Percentiles rank a stretch among this genome's conserved stretches.
phyloP scores from a whole-genome alignment of 306 rosid species.

The Sphenostylis stenocarpa region DNA sequence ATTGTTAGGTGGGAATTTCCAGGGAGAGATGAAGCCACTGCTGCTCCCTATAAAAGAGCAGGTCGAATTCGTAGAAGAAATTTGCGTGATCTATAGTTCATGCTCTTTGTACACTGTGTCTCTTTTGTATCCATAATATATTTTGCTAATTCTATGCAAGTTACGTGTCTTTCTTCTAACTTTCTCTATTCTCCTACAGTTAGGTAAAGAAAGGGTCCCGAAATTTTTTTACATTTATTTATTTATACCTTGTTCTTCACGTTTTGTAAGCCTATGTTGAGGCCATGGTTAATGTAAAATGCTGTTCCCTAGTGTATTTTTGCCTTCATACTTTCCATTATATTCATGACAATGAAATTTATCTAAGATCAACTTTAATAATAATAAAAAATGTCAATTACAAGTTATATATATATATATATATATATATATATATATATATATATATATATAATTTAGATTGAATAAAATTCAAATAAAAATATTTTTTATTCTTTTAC shows the following conservation, averaged over 20 bases:
- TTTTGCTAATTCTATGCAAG: neutral
- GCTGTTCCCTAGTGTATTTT: neutral
- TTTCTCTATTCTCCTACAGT: neutral
- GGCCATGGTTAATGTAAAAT: neutral
- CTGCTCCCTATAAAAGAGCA: slow-evolving; percentile 23
- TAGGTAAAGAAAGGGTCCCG: neutral
- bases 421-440: too few relatives aligned
- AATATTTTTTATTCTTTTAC: too few relatives aligned
- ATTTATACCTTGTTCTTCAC: slow-evolving; percentile 19
- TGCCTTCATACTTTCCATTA: neutral
- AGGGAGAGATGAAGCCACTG: slow-evolving; percentile 32
- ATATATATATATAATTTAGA: too few relatives aligned
- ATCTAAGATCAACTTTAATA: too few relatives aligned
- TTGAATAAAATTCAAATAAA: too few relatives aligned
- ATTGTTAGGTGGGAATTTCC: slow-evolving; percentile 61
- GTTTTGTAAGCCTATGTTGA: neutral
- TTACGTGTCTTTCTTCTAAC: neutral
- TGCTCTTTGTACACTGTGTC: slow-evolving; percentile 19
- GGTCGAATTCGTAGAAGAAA: slow-evolving; percentile 34
- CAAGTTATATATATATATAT: too few relatives aligned
- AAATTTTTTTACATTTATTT: slow-evolving; percentile 10
- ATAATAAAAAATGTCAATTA: too few relatives aligned
- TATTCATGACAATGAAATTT: neutral
- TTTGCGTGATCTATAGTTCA: slow-evolving; percentile 16
- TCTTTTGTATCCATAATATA: neutral